Base-by-base conservation (phyloP, 1,284 basidiomycete genomes). In the Pascua guehoae region DNA sequence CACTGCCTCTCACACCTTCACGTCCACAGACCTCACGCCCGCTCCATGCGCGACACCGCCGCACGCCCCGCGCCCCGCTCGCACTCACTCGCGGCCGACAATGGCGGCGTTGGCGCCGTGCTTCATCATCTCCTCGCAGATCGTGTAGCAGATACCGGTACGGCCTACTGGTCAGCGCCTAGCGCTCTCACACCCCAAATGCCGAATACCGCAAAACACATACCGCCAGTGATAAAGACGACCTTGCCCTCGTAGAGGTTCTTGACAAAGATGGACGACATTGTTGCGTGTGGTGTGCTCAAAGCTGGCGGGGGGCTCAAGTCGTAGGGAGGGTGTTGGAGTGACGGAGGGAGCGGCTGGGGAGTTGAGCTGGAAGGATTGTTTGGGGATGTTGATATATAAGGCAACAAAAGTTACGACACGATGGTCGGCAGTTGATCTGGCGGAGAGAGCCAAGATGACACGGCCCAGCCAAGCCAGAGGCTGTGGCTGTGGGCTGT, bases 111-210 rank as follows among this genome's bases (percentile, higher is more conserved):
- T 81, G 18, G 86, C 89, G 15, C 92, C 91, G 72, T 92, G 91
- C 32, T 82, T 80, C 89, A 98, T 92, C 71, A 94, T 81, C 37
- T 86, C 83, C 71, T 90, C 84, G 41, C 87, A 88, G 86, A 97
- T 93, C 51, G 80, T 84, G 66, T 88, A 88, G 78, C 94, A 93
- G 77, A 98, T 98, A 12, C 94, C 94, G 60, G 88, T 89, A 8
- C 89, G 66, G 12, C 70, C 71, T 72, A 53, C 39, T 10, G 24
- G 41, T 49, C 41, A 52, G 45, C 32, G 24, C 24, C 4, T 37
- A 42, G 32, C 53, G 41, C 24, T 46, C 8, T 17, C 37, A 4
- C 14, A 41, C 16, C 8, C 1, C 46, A 47, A 10, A 40, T 4
- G 32, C 16, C 42, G 46, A 15, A n/a, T 17, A 8, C 12, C 37